A percentile compares a stretch with the other conserved stretches of the same genome.
phyloP scores from a whole-genome alignment of 345 rosid genomes.

The Mercurialis annua region DNA sequence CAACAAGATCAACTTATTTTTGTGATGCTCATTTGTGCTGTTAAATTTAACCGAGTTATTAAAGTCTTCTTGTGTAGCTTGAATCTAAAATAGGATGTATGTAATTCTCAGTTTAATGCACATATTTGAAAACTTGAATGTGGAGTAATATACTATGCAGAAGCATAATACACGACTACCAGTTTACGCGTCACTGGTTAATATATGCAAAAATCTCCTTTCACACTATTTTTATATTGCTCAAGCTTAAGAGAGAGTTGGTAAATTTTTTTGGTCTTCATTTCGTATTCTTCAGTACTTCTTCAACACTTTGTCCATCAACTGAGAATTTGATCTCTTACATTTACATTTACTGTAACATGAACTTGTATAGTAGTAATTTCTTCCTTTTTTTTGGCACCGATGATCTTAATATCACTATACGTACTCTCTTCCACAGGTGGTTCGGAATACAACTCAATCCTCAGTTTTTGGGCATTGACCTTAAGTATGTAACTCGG shows the following conservation, averaged over 20 bases:
- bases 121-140: slow-evolving; percentile 1
- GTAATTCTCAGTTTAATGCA: not conserved
- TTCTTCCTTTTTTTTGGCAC: not conserved
- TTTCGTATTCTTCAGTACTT: not conserved
- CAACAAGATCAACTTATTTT: not conserved
- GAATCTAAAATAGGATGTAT: not conserved
- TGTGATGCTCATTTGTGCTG: not conserved
- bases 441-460: slow-evolving; percentile 93
- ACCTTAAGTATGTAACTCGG: slow-evolving; percentile 70
- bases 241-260: not conserved
- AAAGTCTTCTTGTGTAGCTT: not conserved
- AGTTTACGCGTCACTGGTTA: not conserved
- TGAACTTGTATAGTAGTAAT: not conserved
- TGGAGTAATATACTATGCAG: not conserved
- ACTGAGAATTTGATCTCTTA: slow-evolving; percentile 13
- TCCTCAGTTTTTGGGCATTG: slow-evolving; percentile 76
- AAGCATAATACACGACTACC: not conserved
- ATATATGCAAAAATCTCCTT: not conserved
- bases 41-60: not conserved
- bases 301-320: not conserved
- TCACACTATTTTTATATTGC: not conserved
- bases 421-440: slow-evolving; percentile 42
- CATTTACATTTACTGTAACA: slow-evolving; percentile 13
- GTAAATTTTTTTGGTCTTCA: slow-evolving; percentile 6
- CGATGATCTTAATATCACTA: slow-evolving; percentile 3